Base-by-base conservation (phyloP, 164 flowering plant species). In the Sextonia rubra region DNA sequence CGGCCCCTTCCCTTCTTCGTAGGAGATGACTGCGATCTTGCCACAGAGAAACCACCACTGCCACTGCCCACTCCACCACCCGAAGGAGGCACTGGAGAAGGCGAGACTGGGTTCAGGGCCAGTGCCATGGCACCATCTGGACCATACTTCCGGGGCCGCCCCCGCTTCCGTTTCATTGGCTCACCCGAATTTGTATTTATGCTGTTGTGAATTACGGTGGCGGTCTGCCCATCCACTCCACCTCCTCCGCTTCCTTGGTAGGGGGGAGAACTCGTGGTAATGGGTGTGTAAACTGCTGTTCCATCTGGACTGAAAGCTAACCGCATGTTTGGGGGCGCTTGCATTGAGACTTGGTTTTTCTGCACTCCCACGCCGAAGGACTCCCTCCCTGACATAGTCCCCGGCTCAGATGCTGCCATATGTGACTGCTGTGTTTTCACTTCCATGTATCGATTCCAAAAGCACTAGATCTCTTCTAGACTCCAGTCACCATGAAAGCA, bases 141-240 rank as follows among this genome's bases (percentile, higher is more conserved):
- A 14, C 93, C 93, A 17, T 89, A 91, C 75, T 91, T 90, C 74
- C 92, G 84, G 8, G 94, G 96, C 79, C 94, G 82, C 18, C 94
- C 97, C 77, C 97, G 82, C 83, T 89, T 92, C 69, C 82, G 76
- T 81, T 87, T 92, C 76, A 83, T 24, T 0, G 81, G 78, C 72
- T 83, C 90, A n/a, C 84, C 74, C 77, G 80, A 71, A 69, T 75
- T 69, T 27, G 82, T 79, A 70, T 77, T 85, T 20, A 79, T 47
- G 11, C 82, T 82, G 14, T 69, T 78, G 27, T 70, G 75, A 8
- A 72, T 65, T 6, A 72, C 69, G 23, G 72, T 29, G 18, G 70
- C 5, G 12, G 70, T 68, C 24, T 71, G 6, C 66, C 52, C 58
- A 3, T 52, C 18, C 17, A 15, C 58, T 5, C n/a, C 58, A 1